Evolutionary conservation across 192 early-diverging fungal genomes (phyloP).

Genomic region (Coemansia sp.): DNA sequence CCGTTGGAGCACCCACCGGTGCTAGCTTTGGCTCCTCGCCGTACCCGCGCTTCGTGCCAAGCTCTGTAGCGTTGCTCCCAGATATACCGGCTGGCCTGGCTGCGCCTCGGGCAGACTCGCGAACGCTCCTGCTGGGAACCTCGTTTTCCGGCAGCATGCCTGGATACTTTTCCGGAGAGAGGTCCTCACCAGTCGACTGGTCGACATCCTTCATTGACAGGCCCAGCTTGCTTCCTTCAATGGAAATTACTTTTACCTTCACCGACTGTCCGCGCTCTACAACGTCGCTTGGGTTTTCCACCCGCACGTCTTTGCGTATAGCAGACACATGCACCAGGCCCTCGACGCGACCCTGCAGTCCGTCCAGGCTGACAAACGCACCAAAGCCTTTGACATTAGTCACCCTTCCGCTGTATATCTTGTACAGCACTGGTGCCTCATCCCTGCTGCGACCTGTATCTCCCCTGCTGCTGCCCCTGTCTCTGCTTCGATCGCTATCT

Average conservation of each 20-base stretch:
- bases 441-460: slow-evolving; percentile 23
- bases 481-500: slow-evolving; percentile 1
- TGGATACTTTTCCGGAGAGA: slow-evolving; percentile 77
- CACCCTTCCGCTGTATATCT: slow-evolving; percentile 86
- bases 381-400: slow-evolving; percentile 90
- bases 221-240: slow-evolving; percentile 75
- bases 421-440: slow-evolving; percentile 81
- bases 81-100: slow-evolving; percentile 14
- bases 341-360: slow-evolving; percentile 72
- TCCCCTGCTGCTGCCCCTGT: slow-evolving; percentile 45
- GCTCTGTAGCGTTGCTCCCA: slow-evolving; percentile 32
- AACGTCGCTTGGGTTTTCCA: slow-evolving; percentile 83
- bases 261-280: slow-evolving; percentile 77
- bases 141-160: slow-evolving; percentile 23
- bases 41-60: slow-evolving; percentile 8
- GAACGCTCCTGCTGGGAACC: neutral
- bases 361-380: slow-evolving; percentile 84
- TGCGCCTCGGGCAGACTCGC: slow-evolving; percentile 1
- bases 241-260: slow-evolving; percentile 94
- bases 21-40: neutral
- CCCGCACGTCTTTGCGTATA: slow-evolving; percentile 61
- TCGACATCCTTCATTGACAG: slow-evolving; percentile 97
- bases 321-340: slow-evolving; percentile 88
- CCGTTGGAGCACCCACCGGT: neutral
- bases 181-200: slow-evolving; percentile 84